Evolutionary conservation across 2,329 filamentous ascomycete species (phyloP).

Genomic region (Leptodontidium sp.): DNA sequence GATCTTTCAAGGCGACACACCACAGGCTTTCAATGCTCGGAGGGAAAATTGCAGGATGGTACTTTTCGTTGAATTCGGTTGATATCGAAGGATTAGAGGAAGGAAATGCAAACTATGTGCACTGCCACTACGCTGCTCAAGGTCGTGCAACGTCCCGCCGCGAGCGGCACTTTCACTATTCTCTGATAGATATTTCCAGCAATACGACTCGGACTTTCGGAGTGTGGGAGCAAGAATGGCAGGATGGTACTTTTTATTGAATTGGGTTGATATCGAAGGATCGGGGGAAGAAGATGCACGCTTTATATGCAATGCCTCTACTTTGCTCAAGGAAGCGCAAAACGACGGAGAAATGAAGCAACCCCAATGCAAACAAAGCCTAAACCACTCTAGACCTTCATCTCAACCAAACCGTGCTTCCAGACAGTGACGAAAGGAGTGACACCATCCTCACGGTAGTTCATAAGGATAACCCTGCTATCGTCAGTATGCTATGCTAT

Average conservation of each 20-base stretch:
- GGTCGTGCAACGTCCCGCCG: background rate
- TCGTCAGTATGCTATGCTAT: constrained; percentile 18
- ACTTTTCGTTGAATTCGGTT: constrained; percentile 13
- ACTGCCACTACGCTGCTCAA: constrained; percentile 12
- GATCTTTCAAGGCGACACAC: background rate
- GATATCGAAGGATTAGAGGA: constrained; percentile 16
- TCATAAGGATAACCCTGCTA: constrained; percentile 77
- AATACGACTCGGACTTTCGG: background rate
- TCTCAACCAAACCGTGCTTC: constrained; percentile 90
- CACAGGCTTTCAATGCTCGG: background rate
- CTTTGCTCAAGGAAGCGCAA: constrained; percentile 17
- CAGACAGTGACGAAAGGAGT: constrained; percentile 91
- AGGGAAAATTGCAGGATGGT: background rate
- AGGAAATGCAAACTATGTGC: constrained; percentile 21
- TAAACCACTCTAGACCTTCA: constrained; percentile 79
- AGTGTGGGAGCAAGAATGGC: background rate
- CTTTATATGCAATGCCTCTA: constrained; percentile 22
- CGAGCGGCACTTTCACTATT: background rate
- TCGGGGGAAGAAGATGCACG: constrained; percentile 22
- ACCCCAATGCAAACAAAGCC: constrained; percentile 6
- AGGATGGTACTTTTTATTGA: constrained; percentile 17
- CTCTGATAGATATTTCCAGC: background rate
- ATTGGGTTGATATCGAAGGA: constrained; percentile 20
- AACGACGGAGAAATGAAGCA: background rate
- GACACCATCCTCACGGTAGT: constrained; percentile 96